These are phyloP conservation scores for Clavariopsis aquatica DNA, from an alignment of 495 filamentous ascomycete species.

Conservation along the genomic window DNA sequence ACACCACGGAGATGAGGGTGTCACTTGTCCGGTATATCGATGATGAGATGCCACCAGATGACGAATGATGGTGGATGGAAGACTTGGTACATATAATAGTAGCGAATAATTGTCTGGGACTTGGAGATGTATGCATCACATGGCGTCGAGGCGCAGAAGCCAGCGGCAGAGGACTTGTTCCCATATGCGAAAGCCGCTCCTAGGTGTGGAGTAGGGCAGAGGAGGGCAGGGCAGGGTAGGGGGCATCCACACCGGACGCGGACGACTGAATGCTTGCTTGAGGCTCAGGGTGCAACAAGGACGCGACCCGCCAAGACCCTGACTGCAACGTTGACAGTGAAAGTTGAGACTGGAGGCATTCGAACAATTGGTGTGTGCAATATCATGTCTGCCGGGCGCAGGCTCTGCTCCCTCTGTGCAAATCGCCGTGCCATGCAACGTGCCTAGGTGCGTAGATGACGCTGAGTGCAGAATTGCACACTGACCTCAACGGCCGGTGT, in stretches of 20 bases:
- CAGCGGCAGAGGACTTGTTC: background rate
- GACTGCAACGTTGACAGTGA: too few relatives aligned
- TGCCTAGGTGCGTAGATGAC: background rate
- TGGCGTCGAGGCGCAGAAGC: background rate
- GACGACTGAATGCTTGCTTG: too few relatives aligned
- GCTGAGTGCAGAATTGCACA: background rate
- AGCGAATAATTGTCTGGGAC: background rate
- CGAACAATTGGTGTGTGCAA: too few relatives aligned
- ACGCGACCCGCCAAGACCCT: too few relatives aligned
- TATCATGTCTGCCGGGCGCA: background rate
- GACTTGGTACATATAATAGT: background rate
- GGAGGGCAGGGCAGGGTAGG: too few relatives aligned
- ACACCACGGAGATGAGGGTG: constrained; percentile 96
- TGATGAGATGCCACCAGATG: constrained; percentile 94
- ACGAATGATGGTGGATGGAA: constrained; percentile 59
- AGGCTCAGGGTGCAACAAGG: too few relatives aligned
- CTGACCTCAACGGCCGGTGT: background rate
- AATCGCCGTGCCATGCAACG: too few relatives aligned
- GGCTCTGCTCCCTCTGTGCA: constrained; percentile 3
- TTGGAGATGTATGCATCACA: background rate
- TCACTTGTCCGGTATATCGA: constrained; percentile 92
- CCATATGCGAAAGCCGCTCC: too few relatives aligned
- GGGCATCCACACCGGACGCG: too few relatives aligned
- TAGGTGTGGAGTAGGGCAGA: too few relatives aligned
- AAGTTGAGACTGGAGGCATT: too few relatives aligned